Conservation (phyloP, 2,329 filamentous ascomycete species). For the Fonsecaea nubica region DNA sequence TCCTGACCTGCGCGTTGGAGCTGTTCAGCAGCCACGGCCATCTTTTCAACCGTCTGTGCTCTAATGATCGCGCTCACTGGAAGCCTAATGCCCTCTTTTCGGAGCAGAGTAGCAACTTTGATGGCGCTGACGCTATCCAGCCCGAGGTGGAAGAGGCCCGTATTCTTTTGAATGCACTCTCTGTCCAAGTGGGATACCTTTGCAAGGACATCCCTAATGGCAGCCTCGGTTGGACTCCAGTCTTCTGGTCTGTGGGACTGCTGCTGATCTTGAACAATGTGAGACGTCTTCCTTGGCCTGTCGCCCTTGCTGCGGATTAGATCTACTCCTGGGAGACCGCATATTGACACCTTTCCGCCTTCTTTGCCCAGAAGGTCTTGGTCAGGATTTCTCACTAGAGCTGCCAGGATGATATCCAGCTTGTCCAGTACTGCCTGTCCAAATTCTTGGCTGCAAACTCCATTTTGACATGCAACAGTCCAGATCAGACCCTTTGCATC, state of each 20-base stretch:
- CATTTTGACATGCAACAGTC: slow-evolving; percentile 72
- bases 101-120: slow-evolving; percentile 76
- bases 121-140: slow-evolving; percentile 92
- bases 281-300: background rate
- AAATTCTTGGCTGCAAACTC: slow-evolving; percentile 57
- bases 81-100: slow-evolving; percentile 66
- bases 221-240: slow-evolving; percentile 46
- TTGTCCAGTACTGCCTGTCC: slow-evolving; percentile 61
- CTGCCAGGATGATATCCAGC: slow-evolving; percentile 65
- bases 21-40: slow-evolving; percentile 54
- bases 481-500: slow-evolving; percentile 65
- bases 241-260: background rate
- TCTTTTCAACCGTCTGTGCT: slow-evolving; percentile 68
- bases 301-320: background rate
- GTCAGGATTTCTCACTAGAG: slow-evolving; percentile 60
- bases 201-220: slow-evolving; percentile 57
- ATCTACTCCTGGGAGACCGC: slow-evolving; percentile 57
- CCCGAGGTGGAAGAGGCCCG: slow-evolving; percentile 81
- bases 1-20: background rate
- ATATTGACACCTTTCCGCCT: slow-evolving; percentile 59
- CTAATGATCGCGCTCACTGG: slow-evolving; percentile 74
- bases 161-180: slow-evolving; percentile 63
- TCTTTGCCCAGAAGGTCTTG: slow-evolving; percentile 56
- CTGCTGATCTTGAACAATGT: background rate
- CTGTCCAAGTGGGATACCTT: slow-evolving; percentile 66